Percentiles rank a stretch among this genome's conserved stretches.
phyloP scores from a whole-genome alignment of 2,329 filamentous ascomycete genomes.

The Westerdykella sp. region DNA sequence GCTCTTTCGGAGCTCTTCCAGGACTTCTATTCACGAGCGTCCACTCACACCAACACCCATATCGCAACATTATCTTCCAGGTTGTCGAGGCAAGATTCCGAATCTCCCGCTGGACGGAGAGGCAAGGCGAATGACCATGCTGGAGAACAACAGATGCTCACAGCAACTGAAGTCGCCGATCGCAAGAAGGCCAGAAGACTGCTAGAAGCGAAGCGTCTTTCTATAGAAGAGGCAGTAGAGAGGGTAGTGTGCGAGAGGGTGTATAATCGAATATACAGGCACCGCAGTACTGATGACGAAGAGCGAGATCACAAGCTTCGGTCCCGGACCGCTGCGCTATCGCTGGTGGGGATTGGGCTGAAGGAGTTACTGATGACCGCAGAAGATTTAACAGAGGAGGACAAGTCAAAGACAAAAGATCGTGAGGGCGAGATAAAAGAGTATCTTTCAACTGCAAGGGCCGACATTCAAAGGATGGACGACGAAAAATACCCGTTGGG shows the following conservation, averaged over 20 bases:
- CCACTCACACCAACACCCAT: conserved; percentile 78
- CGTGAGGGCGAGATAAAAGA: conserved; percentile 61
- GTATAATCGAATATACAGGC: conserved; percentile 84
- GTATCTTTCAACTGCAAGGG: conserved; percentile 62
- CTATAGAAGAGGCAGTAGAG: conserved; percentile 88
- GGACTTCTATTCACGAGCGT: conserved; percentile 80
- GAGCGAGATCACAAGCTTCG: conserved; percentile 90
- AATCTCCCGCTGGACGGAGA: conserved; percentile 41
- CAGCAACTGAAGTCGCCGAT: conserved; percentile 73
- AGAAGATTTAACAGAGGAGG: conserved; percentile 50
- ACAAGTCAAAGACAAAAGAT: conserved; percentile 50
- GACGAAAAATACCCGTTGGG: conserved; percentile 81
- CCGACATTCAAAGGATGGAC: conserved; percentile 73
- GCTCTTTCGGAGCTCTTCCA: conserved; percentile 82
- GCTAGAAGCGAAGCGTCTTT: conserved; percentile 68
- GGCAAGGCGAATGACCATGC: conserved; percentile 35
- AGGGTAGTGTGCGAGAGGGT: conserved; percentile 73
- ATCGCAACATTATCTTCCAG: conserved; percentile 71
- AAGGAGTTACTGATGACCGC: conserved; percentile 63
- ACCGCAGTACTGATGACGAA: conserved; percentile 87
- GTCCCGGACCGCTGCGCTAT: conserved; percentile 85
- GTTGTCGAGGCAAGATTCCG: conserved; percentile 60
- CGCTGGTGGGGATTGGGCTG: conserved; percentile 84
- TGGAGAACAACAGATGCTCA: conserved; percentile 78
- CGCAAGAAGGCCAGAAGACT: conserved; percentile 70